Conservation (phyloP, 148 eudicot species). For the Suaeda aralocaspica region DNA sequence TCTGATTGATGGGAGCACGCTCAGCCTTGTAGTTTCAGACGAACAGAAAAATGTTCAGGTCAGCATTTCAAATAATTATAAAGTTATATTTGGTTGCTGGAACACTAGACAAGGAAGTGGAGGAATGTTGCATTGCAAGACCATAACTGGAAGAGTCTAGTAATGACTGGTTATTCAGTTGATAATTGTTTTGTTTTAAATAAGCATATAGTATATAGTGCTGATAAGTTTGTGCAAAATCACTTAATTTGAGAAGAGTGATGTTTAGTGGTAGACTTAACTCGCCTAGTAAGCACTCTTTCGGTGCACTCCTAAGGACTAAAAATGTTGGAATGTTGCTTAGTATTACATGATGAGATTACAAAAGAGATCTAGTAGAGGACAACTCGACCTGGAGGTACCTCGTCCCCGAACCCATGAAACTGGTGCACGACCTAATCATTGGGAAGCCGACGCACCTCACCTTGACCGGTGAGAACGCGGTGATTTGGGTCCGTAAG, state of each 20-base stretch:
- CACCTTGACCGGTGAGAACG: no score
- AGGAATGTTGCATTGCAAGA: not conserved
- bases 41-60: conserved; percentile 98
- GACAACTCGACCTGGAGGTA: no score
- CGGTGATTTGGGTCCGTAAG: no score
- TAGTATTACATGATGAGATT: no score
- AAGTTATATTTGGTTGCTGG: not conserved
- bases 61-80: conserved; percentile 9
- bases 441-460: no score
- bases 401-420: no score
- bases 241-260: not conserved
- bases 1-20: conserved; percentile 92
- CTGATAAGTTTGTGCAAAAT: no score
- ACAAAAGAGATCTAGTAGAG: no score
- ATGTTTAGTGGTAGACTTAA: not conserved
- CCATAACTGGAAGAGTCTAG: not conserved
- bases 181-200: not conserved
- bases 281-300: no score
- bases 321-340: no score
- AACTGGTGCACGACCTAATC: no score
- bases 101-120: not conserved
- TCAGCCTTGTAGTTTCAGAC: conserved; percentile 89
- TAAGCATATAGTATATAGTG: not conserved
- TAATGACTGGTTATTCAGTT: not conserved
- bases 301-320: no score